Evolutionary conservation across 2,329 filamentous ascomycete genomes (phyloP), one percentile per base, ranked within the genome.

Genomic region (Leptoxyphium fumago): DNA sequence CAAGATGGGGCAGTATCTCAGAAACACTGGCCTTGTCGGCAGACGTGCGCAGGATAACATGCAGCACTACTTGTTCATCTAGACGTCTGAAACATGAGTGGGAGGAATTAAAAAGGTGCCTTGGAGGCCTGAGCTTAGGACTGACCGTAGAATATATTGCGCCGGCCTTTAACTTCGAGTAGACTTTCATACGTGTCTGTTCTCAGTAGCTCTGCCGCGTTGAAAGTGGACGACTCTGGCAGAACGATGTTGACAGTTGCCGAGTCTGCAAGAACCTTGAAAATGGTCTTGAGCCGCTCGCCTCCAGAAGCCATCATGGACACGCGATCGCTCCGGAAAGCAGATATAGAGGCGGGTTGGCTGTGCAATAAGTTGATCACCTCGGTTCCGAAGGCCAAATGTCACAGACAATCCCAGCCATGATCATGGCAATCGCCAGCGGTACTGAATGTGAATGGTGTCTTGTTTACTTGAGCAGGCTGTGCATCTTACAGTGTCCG

Each of bases 1-100:
- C 54, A 13, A 60, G 47, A 29, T 45, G 29, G 10, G 50, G 48
- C 21, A 60, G 45, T 8, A 56, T 45, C 10, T 46, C 10, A 57
- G 15, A 43, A 21, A 29, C 32, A 13, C 13, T 9, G 29, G 10
- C 10, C n/a, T n/a, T 36, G 29, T 36, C 26, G 13, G 28, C 11
- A 6, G 41, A 34, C 13, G 29, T 36, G n/a, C 30, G n/a, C 15
- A 36, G 41, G 17, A 40, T 28, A 14, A 40, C 6, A 28, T 28
- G 21, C 21, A 40, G 11, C 38, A 18, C 18, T 40, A 40, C 38
- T 6, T 18, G 14, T 28, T 40, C 38, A 40, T 40, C 38, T 40
- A 40, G 38, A 11, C 5, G 13, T 18, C 14, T 28, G 13, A 10
- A 40, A 17, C 14, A 28, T 40, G 38, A 40, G 38, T 40, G 4